Evolutionary conservation across 2,329 filamentous ascomycete species (phyloP).

Genomic region (Apiospora marii): DNA sequence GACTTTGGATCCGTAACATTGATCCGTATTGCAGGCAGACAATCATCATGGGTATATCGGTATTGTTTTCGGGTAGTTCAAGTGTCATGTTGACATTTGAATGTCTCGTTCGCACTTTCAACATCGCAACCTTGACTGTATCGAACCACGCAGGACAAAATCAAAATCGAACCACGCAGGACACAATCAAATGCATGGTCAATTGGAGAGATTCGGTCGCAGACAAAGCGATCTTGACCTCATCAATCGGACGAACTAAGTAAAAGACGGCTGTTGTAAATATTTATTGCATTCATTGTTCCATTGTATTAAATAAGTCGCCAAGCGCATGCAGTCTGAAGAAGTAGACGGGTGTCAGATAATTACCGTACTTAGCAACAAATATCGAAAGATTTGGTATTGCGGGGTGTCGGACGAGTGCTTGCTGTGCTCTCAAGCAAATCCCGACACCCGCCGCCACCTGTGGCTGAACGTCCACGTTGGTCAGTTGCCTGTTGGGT

Average conservation of each 20-base stretch:
- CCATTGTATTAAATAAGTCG: no score
- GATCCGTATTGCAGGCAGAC: background rate
- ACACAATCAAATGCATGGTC: background rate
- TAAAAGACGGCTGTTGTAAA: no score
- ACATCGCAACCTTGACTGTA: background rate
- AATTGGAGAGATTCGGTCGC: background rate
- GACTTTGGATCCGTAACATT: background rate
- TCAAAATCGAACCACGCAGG: no score
- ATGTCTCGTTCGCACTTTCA: background rate
- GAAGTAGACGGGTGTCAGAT: no score
- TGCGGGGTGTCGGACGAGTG: background rate
- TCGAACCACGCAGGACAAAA: no score
- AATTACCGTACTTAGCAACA: no score
- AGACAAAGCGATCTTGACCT: background rate
- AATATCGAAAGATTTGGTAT: background rate
- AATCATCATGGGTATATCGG: background rate
- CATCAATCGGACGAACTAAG: background rate
- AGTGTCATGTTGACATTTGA: background rate
- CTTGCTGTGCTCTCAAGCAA: background rate
- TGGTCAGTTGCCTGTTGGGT: constrained; percentile 15
- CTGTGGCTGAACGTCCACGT: constrained; percentile 20
- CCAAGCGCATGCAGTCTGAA: no score
- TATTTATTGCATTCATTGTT: background rate
- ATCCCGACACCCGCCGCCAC: constrained; percentile 11
- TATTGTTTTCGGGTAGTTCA: background rate